A percentile compares a stretch with the other conserved stretches of the same genome.
phyloP scores from a whole-genome alignment of 2,329 filamentous ascomycete species.

The Arthrobotrys sinensis region DNA sequence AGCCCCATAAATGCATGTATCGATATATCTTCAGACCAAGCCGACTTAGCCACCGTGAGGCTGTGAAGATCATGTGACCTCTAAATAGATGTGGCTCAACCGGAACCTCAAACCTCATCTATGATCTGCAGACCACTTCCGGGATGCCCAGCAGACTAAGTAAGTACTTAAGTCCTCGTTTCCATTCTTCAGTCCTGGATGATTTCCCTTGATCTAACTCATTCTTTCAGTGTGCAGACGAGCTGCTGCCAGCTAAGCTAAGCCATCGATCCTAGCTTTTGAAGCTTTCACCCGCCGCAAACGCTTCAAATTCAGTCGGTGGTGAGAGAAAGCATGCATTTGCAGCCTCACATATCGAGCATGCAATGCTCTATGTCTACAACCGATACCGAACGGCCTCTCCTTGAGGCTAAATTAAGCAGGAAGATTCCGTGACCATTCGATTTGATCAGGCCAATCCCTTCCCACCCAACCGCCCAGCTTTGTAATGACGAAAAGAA shows the following conservation, averaged over 20 bases:
- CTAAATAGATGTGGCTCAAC: background rate
- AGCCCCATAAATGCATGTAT: too few relatives aligned
- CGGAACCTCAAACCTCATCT: too few relatives aligned
- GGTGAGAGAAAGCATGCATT: slow-evolving; percentile 22
- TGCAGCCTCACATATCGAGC: slow-evolving; percentile 22
- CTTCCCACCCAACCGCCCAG: slow-evolving; percentile 53
- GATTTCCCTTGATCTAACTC: slow-evolving; percentile 15
- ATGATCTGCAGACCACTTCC: background rate
- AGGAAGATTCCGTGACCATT: slow-evolving; percentile 58
- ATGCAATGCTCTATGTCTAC: slow-evolving; percentile 15
- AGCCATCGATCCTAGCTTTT: slow-evolving; percentile 17
- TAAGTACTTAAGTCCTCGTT: slow-evolving; percentile 18
- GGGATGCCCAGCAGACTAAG: slow-evolving; percentile 18
- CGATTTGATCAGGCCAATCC: slow-evolving; percentile 52
- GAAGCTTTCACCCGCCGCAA: slow-evolving; percentile 3
- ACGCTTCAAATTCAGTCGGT: slow-evolving; percentile 4
- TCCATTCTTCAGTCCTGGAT: slow-evolving; percentile 25
- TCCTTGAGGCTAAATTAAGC: slow-evolving; percentile 58
- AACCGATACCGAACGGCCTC: slow-evolving; percentile 43
- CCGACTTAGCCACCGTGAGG: too few relatives aligned
- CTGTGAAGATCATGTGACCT: background rate
- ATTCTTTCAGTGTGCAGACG: background rate
- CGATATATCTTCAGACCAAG: too few relatives aligned
- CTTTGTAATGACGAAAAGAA: slow-evolving; percentile 53
- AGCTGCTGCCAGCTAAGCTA: slow-evolving; percentile 43